Conservation (phyloP, 192 early-diverging fungal genomes). For the Cetraspora pellucida region DNA sequence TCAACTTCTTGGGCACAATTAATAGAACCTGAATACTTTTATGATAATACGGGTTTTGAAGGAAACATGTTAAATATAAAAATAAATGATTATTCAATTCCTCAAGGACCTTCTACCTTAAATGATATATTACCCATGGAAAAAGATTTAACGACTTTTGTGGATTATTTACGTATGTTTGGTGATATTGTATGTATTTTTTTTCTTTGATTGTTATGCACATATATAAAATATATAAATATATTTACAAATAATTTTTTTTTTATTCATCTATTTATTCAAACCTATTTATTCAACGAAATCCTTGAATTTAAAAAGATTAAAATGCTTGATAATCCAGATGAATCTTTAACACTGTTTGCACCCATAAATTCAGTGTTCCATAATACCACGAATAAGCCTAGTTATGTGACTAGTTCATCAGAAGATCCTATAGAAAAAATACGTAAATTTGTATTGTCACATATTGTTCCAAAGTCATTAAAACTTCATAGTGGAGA, state of each 20-base stretch:
- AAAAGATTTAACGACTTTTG: constrained; percentile 28
- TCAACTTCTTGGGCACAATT: background rate
- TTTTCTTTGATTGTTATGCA: background rate
- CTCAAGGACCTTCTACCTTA: constrained; percentile 5
- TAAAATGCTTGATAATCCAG: background rate
- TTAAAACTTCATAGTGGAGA: background rate
- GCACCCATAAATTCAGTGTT: constrained; percentile 20
- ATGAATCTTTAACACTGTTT: background rate
- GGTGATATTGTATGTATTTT: constrained; percentile 13
- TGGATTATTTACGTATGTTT: constrained; percentile 12
- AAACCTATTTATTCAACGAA: background rate
- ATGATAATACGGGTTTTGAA: background rate
- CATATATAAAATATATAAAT: background rate
- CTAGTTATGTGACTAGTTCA: background rate
- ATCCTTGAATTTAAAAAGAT: background rate
- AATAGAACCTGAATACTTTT: background rate
- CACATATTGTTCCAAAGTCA: background rate
- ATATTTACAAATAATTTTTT: background rate
- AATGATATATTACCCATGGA: constrained; percentile 29
- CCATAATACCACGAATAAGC: background rate
- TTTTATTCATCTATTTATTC: background rate
- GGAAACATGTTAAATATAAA: background rate
- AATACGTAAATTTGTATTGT: constrained; percentile 19
- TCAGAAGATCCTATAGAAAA: constrained; percentile 13
- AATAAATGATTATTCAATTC: background rate